A percentile compares a stretch with the other conserved stretches of the same genome.
Evolutionary conservation across 1,284 basidiomycete species (phyloP).

Genomic region (Rhizoctonia solani): DNA sequence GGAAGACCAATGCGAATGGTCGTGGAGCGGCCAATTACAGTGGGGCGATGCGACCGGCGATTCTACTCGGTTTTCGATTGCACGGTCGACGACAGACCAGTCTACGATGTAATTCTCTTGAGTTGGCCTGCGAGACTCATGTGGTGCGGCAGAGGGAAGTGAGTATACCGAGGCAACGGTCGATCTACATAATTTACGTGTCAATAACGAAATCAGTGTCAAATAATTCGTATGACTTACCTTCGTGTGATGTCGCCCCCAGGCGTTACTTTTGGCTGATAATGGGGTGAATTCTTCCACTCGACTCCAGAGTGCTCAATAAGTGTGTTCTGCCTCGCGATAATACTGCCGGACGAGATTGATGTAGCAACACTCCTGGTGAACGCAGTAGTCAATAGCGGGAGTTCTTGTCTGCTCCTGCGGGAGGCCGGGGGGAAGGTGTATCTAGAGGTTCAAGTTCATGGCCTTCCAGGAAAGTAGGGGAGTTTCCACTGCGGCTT

Average conservation of each 20-base stretch:
- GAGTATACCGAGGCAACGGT: conserved; percentile 32
- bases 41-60: neutral
- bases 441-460: neutral
- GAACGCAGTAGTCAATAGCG: conserved; percentile 18
- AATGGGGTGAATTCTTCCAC: conserved; percentile 13
- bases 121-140: conserved; percentile 11
- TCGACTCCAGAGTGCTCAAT: neutral
- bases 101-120: conserved; percentile 22
- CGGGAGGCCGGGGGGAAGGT: neutral
- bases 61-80: neutral
- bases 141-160: conserved; percentile 5
- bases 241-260: conserved; percentile 19
- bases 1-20: neutral
- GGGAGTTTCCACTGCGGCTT: conserved; percentile 16
- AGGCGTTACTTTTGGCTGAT: conserved; percentile 9
- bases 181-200: neutral
- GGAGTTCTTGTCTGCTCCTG: neutral
- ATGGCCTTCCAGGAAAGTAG: neutral
- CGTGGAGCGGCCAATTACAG: neutral
- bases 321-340: conserved; percentile 13
- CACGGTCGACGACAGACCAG: conserved; percentile 14
- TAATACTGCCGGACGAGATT: neutral
- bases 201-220: neutral
- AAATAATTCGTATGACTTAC: neutral
- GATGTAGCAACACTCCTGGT: conserved; percentile 10